phyloP scores from a whole-genome alignment of 805 yeast species.

The Lipomyces sp. region DNA sequence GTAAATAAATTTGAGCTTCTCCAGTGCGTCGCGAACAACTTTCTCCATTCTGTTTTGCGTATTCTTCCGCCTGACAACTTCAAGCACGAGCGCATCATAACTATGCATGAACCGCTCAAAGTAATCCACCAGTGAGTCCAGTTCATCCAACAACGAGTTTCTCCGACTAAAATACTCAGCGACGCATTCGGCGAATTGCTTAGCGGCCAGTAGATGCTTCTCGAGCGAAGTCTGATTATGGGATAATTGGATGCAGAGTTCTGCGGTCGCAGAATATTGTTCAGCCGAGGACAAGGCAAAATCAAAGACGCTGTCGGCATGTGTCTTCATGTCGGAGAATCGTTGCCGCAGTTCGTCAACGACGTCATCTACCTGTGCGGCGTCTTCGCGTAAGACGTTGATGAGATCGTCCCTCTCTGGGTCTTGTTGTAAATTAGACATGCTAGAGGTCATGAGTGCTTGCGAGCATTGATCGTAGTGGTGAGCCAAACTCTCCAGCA shows the following conservation, averaged over 20 bases:
- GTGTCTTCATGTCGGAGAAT: constrained; percentile 21
- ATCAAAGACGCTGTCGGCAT: constrained; percentile 9
- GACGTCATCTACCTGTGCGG: constrained; percentile 44
- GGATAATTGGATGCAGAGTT: not conserved
- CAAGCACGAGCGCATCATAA: constrained; percentile 58
- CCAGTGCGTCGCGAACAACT: constrained; percentile 51
- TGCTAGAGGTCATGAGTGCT: constrained; percentile 51
- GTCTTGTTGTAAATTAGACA: constrained; percentile 43
- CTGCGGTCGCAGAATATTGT: constrained; percentile 9
- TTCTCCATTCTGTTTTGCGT: constrained; percentile 50
- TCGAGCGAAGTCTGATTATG: constrained; percentile 13
- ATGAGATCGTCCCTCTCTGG: constrained; percentile 58
- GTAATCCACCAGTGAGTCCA: constrained; percentile 53
- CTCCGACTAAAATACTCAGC: constrained; percentile 36
- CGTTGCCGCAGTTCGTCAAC: constrained; percentile 32
- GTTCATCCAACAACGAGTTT: constrained; percentile 44
- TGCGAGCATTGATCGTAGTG: constrained; percentile 80
- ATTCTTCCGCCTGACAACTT: constrained; percentile 56
- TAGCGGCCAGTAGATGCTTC: constrained; percentile 17
- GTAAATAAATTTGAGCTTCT: constrained; percentile 49
- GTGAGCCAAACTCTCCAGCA: constrained; percentile 71
- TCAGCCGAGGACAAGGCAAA: constrained; percentile 24
- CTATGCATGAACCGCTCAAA: constrained; percentile 57
- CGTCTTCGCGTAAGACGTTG: constrained; percentile 53
- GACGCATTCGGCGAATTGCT: constrained; percentile 43